Evolutionary conservation across 768 basidiomycete genomes (phyloP).

Genomic region (Rossbeevera mucosa): DNA sequence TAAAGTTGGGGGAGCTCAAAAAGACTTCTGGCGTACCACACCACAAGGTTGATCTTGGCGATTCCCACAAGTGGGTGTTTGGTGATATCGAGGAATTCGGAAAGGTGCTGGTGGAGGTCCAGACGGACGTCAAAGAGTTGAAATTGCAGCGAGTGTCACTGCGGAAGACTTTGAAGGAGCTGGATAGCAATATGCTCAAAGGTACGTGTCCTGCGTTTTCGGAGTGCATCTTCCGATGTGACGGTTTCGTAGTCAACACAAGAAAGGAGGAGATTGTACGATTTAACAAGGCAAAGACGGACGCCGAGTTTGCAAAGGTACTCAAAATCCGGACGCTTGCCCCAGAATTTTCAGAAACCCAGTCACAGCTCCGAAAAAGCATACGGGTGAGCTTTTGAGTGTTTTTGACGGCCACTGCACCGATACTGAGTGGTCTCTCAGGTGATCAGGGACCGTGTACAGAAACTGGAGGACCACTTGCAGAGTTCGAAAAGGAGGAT

Average conservation of each 20-base stretch:
- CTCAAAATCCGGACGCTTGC: slow-evolving; percentile 72
- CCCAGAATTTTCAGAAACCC: slow-evolving; percentile 84
- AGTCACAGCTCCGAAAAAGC: slow-evolving; percentile 65
- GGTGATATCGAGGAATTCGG: slow-evolving; percentile 52
- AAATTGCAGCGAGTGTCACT: slow-evolving; percentile 40
- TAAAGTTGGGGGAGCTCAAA: slow-evolving; percentile 34
- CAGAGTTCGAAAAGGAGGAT: slow-evolving; percentile 66
- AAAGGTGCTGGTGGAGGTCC: slow-evolving; percentile 31
- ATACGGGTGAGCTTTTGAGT: slow-evolving; percentile 51
- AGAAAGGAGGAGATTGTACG: slow-evolving; percentile 79
- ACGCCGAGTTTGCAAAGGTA: slow-evolving; percentile 75
- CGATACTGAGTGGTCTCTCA: slow-evolving; percentile 27
- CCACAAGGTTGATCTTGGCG: slow-evolving; percentile 42
- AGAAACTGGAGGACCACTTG: slow-evolving; percentile 76
- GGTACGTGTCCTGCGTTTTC: slow-evolving; percentile 38
- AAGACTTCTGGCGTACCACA: slow-evolving; percentile 37
- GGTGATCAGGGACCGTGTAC: slow-evolving; percentile 67
- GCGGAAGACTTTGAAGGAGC: slow-evolving; percentile 43
- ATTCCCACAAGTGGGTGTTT: slow-evolving; percentile 49
- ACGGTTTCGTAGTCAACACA: slow-evolving; percentile 55
- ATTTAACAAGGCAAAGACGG: slow-evolving; percentile 72
- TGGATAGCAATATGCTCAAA: slow-evolving; percentile 65
- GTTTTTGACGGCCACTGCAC: neutral
- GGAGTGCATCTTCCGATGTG: neutral
- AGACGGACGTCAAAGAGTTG: slow-evolving; percentile 49